Base-by-base conservation (phyloP, 73 alveolate species). In the Effrenium voratum region DNA sequence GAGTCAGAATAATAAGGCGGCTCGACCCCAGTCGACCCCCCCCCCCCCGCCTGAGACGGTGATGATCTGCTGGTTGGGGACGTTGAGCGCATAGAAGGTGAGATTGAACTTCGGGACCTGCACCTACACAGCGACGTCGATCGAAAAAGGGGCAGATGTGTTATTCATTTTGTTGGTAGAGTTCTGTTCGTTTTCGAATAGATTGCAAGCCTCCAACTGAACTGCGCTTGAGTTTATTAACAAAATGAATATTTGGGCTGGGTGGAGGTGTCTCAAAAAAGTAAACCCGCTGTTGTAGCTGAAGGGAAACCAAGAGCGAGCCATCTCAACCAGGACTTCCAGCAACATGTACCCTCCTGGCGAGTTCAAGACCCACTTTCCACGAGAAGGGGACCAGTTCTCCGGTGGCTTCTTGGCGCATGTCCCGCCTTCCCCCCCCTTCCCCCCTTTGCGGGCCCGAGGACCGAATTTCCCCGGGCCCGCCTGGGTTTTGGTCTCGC, bases 71-170 rank as follows among this genome's bases (percentile, higher is more conserved):
- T 63, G 57, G 22, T 43, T 60, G 49, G 94, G 83, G 83, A 86
- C 94, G n/a, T 60, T 60, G 68, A 86, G 83, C 55, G 94, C 94
- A 70, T 60, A 86, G 68, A 86, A 86, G 82, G 94, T 60, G 40
- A 86, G 94, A 47, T 86, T 86, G 70, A 86, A 38, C 63, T 70
- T 68, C 47, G 94, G 94, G 26, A 86, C 49, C 36, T 82, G 40
- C 82, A 86, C 94, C 94, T 86, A 83, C 66, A n/a, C n/a, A n/a
- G n/a, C n/a, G n/a, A n/a, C n/a, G n/a, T n/a, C n/a, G n/a, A n/a
- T n/a, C n/a, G n/a, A n/a, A n/a, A n/a, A n/a, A n/a, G n/a, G n/a
- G n/a, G n/a, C n/a, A n/a, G n/a, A n/a, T n/a, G n/a, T n/a, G n/a
- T n/a, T n/a, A n/a, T n/a, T n/a, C 59, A 72, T 47, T 72, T 72